Evolutionary conservation across 306 rosid genomes (phyloP).

Genomic region (Vigna hirtella): DNA sequence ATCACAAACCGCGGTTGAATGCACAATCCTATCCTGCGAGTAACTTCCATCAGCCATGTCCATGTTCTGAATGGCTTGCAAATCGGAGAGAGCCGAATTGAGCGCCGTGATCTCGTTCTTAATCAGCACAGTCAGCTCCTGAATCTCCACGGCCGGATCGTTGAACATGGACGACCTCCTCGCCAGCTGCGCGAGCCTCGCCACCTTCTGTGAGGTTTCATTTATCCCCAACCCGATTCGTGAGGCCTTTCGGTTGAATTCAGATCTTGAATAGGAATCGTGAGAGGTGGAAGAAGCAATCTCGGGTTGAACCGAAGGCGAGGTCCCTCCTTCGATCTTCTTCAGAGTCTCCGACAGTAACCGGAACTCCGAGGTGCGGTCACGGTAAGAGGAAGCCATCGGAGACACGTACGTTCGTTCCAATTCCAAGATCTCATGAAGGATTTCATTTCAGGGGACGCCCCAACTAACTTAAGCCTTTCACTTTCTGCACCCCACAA

Average conservation of each 20-base stretch:
- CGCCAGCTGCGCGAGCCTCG: conserved; percentile 76
- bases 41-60: conserved; percentile 74
- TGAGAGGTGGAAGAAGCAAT: conserved; percentile 55
- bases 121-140: conserved; percentile 73
- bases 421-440: conserved; percentile 18
- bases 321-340: conserved; percentile 62
- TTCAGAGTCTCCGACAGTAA: conserved; percentile 73
- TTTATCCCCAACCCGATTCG: conserved; percentile 82
- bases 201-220: conserved; percentile 78
- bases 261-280: conserved; percentile 63
- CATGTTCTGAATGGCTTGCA: conserved; percentile 81
- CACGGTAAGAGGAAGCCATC: conserved; percentile 78
- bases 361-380: conserved; percentile 91
- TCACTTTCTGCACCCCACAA: too few relatives aligned
- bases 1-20: conserved; percentile 88
- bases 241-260: conserved; percentile 84
- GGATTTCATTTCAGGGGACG: neutral
- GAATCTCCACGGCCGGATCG: conserved; percentile 84
- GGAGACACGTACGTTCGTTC: conserved; percentile 1
- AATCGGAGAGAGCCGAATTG: conserved; percentile 76
- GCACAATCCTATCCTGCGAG: conserved; percentile 83
- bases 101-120: conserved; percentile 90
- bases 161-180: conserved; percentile 89
- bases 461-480: neutral
- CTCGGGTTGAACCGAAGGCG: conserved; percentile 41